A percentile compares a stretch with the other conserved stretches of the same genome.
phyloP scores from a whole-genome alignment of 164 flowering plant genomes.

The Vitis riparia region DNA sequence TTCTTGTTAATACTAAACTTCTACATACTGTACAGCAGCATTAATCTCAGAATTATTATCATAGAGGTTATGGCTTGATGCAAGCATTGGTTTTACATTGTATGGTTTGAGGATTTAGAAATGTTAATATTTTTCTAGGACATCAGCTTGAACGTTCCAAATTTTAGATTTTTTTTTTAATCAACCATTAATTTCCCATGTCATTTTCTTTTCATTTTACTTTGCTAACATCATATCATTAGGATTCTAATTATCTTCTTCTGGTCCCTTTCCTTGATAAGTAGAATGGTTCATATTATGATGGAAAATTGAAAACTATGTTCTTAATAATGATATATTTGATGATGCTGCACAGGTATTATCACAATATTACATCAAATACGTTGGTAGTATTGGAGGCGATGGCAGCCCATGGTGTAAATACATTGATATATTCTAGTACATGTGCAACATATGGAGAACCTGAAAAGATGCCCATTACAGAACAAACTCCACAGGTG shows the following conservation, averaged over 20 bases:
- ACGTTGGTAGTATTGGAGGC: constrained; percentile 86
- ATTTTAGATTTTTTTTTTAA: no score
- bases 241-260: not conserved
- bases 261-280: not conserved
- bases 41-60: no score
- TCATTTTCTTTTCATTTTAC: no score
- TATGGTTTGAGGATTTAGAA: no score
- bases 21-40: no score
- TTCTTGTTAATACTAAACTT: no score
- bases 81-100: no score
- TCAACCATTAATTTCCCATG: no score
- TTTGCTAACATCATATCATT: no score
- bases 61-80: no score
- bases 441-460: constrained; percentile 90
- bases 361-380: constrained; percentile 96
- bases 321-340: not conserved
- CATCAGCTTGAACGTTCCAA: no score
- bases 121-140: no score
- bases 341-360: constrained; percentile 55
- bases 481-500: constrained; percentile 96
- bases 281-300: not conserved
- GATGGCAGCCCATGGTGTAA: constrained; percentile 82
- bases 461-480: constrained; percentile 94
- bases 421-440: constrained; percentile 85
- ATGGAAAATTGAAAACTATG: not conserved